These are phyloP conservation scores for Aspergillus pseudoterreus DNA, from an alignment of 2,329 filamentous ascomycete species.

Conservation along the genomic window DNA sequence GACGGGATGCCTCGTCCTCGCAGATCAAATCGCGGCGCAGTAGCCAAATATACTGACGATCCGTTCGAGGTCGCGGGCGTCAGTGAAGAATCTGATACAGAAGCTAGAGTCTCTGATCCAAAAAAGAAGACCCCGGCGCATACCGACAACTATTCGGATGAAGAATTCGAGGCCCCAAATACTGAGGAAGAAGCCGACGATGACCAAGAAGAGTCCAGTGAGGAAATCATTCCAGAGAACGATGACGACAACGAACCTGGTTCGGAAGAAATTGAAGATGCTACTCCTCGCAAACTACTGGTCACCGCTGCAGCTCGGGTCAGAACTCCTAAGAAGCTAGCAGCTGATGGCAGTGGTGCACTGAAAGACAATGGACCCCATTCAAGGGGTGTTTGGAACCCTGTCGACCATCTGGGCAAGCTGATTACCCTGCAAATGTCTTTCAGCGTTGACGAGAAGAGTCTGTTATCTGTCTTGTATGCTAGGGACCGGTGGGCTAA, in stretches of 20 bases:
- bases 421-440: constrained; percentile 45
- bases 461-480: constrained; percentile 46
- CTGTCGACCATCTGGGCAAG: constrained; percentile 38
- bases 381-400: constrained; percentile 35
- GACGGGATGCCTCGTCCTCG: constrained; percentile 25
- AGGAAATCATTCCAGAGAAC: constrained; percentile 5
- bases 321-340: constrained; percentile 13
- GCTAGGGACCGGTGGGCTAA: constrained; percentile 50
- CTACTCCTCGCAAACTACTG: background rate
- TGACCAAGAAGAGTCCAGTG: constrained; percentile 11
- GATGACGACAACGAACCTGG: constrained; percentile 9
- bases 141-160: constrained; percentile 28
- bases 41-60: constrained; percentile 33
- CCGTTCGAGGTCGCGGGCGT: constrained; percentile 32
- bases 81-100: constrained; percentile 25
- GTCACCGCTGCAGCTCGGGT: constrained; percentile 9
- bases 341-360: constrained; percentile 16
- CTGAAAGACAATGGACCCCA: constrained; percentile 26
- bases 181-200: constrained; percentile 20
- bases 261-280: constrained; percentile 6
- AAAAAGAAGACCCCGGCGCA: constrained; percentile 10
- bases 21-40: constrained; percentile 33
- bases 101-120: constrained; percentile 3
- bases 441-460: constrained; percentile 50
- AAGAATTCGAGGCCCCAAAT: constrained; percentile 30